These are phyloP conservation scores for Polygonum maritimum DNA, from an alignment of 148 eudicot genomes.

Conservation along the genomic window DNA sequence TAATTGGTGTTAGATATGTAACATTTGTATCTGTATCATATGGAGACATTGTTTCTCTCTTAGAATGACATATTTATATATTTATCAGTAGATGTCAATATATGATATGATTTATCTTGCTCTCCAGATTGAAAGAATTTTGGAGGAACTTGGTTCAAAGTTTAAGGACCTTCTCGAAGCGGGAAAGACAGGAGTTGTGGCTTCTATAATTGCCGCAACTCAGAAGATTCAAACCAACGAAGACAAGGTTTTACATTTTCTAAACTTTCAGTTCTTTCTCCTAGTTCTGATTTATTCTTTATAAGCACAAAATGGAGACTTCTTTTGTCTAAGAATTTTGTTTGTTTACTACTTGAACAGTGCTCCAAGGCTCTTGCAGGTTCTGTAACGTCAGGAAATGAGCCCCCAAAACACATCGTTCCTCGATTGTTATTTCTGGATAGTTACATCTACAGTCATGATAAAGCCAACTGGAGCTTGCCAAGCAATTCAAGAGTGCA, in stretches of 20 bases:
- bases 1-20: not conserved
- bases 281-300: not conserved
- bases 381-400: conserved; percentile 48
- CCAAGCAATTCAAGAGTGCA: conserved; percentile 59
- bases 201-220: conserved; percentile 72
- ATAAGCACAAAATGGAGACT: not conserved
- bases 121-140: conserved; percentile 56
- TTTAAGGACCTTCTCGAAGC: conserved; percentile 59
- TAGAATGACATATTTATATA: not conserved
- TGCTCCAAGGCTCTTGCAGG: conserved; percentile 81
- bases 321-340: conserved; percentile 7
- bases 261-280: not conserved
- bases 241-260: conserved; percentile 37
- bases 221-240: conserved; percentile 66
- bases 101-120: conserved; percentile 5
- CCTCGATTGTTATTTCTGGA: conserved; percentile 73
- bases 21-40: not conserved
- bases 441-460: conserved; percentile 43
- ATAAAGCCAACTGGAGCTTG: conserved; percentile 78
- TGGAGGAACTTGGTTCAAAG: conserved; percentile 67
- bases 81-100: not conserved
- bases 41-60: not conserved
- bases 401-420: conserved; percentile 50
- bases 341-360: conserved; percentile 33
- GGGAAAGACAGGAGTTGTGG: conserved; percentile 82